phyloP scores from a whole-genome alignment of 2,329 filamentous ascomycete species.

The Cladophialophora bantiana region DNA sequence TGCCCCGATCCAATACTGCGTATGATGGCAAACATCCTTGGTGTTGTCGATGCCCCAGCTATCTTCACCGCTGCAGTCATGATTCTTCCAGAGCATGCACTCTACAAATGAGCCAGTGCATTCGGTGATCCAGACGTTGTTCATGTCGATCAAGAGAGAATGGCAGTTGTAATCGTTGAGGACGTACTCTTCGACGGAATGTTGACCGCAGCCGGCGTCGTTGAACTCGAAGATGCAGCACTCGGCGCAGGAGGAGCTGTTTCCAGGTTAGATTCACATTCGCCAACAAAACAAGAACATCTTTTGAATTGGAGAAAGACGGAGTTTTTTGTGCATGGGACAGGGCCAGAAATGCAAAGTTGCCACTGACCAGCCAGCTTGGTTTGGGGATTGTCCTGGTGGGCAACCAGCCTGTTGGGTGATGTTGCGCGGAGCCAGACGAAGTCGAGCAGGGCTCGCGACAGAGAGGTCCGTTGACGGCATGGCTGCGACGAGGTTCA shows the following conservation, averaged over 20 bases:
- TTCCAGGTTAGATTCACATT: background rate
- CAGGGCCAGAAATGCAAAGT: background rate
- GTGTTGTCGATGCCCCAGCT: slow-evolving; percentile 14
- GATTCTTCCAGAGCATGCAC: slow-evolving; percentile 22
- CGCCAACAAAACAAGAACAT: background rate
- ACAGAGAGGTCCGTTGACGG: background rate
- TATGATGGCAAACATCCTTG: slow-evolving; percentile 13
- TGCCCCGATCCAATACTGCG: slow-evolving; percentile 15
- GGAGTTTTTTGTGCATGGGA: background rate
- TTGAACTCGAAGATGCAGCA: slow-evolving; percentile 26
- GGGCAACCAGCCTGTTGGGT: background rate
- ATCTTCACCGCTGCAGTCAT: slow-evolving; percentile 9
- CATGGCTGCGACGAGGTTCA: background rate
- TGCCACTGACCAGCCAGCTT: slow-evolving; percentile 7
- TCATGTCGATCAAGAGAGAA: slow-evolving; percentile 14
- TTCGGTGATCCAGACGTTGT: slow-evolving; percentile 26
- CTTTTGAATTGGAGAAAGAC: background rate
- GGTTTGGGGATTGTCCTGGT: background rate
- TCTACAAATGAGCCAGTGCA: slow-evolving; percentile 21
- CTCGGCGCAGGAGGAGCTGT: slow-evolving; percentile 26
- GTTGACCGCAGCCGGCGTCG: slow-evolving; percentile 9
- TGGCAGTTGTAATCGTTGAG: slow-evolving; percentile 4
- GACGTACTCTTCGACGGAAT: slow-evolving; percentile 5
- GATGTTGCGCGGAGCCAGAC: slow-evolving; percentile 6
- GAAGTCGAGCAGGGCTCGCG: background rate